phyloP scores from a whole-genome alignment of 2,329 filamentous ascomycete species.

The Dichotomopilus funicola region DNA sequence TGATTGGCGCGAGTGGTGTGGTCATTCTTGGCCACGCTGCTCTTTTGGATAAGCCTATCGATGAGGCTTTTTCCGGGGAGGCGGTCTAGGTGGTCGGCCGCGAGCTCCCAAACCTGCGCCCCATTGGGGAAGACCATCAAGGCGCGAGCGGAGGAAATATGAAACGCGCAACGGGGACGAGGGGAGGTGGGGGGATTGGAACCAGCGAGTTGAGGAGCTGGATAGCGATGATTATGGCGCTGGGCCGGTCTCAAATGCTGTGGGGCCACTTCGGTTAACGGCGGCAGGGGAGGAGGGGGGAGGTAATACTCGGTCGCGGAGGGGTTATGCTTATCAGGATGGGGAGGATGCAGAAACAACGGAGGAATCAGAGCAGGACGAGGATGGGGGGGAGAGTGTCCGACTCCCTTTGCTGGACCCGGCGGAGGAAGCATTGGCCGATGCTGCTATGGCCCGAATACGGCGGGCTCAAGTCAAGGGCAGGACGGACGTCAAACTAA shows the following conservation, averaged over 20 bases:
- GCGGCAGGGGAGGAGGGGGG: conserved; percentile 48
- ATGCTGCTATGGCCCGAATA: conserved; percentile 74
- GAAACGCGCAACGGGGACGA: conserved; percentile 41
- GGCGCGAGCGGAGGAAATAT: conserved; percentile 65
- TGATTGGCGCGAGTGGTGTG: conserved; percentile 91
- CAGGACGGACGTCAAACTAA: conserved; percentile 72
- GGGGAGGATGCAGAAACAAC: conserved; percentile 39
- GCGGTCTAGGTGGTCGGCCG: conserved; percentile 99
- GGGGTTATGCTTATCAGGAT: conserved; percentile 34
- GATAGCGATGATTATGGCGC: conserved; percentile 53
- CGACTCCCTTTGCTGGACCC: conserved; percentile 44
- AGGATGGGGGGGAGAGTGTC: conserved; percentile 44
- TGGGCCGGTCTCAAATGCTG: conserved; percentile 38
- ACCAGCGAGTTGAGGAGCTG: conserved; percentile 56
- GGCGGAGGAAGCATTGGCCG: conserved; percentile 68
- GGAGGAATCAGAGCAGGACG: conserved; percentile 43
- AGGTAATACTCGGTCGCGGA: conserved; percentile 32
- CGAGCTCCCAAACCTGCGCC: conserved; percentile 93
- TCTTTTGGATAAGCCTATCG: conserved; percentile 97
- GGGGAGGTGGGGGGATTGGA: conserved; percentile 33
- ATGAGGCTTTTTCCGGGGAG: conserved; percentile 99
- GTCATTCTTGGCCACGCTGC: conserved; percentile 91
- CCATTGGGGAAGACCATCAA: conserved; percentile 99
- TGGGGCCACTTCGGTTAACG: conserved; percentile 50
- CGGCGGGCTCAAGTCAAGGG: conserved; percentile 69